Evolutionary conservation across 129 eudicot genomes (phyloP), one percentile per base, ranked within the genome.

Genomic region (Sambucus nigra): DNA sequence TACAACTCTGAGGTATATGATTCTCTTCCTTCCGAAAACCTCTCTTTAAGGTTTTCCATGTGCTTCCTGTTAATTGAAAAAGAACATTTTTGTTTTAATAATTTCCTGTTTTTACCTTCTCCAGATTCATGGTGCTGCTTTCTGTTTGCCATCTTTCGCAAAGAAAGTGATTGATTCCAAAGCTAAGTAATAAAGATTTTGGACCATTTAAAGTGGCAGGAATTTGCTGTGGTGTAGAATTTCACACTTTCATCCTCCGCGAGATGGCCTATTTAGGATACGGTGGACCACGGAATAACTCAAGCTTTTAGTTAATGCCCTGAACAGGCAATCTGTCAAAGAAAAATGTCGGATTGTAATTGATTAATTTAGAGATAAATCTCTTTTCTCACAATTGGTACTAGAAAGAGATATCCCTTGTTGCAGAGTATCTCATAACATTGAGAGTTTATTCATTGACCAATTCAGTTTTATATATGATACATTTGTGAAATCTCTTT

Each of bases 71-170:
- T 3, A 31, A 13, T 4, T 7, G 4, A 16, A 13, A 16, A 42
- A 42, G 16, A 15, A 12, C 47, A 1, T 42, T 6, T 42, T 6
- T 16, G 2, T 16, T 42, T 42, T 11, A 5, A 12, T 5, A 42
- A 13, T 42, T 16, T 14, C n/a, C 20, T 42, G 47, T 11, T 50
- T 44, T 27, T 26, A 51, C 55, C 53, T 5, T n/a, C 20, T 10
- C 29, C 79, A 84, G 98, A 73, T 89, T 51, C 95, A 89, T 49
- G 50, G 75, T 12, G 94, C 98, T 25, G 83, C 95, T 22, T 89
- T 89, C 81, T 85, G 88, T 61, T 69, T 85, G 74, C 97, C 97
- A 15, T 65, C 95, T 9, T 89, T 84, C 61, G 97, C 97, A 3
- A 81, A 66, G 73, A 89, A 69, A 70, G 80, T 84, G 71, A 84